Evolutionary conservation across 768 basidiomycete species (phyloP).

Genomic region (Trametes meyenii): DNA sequence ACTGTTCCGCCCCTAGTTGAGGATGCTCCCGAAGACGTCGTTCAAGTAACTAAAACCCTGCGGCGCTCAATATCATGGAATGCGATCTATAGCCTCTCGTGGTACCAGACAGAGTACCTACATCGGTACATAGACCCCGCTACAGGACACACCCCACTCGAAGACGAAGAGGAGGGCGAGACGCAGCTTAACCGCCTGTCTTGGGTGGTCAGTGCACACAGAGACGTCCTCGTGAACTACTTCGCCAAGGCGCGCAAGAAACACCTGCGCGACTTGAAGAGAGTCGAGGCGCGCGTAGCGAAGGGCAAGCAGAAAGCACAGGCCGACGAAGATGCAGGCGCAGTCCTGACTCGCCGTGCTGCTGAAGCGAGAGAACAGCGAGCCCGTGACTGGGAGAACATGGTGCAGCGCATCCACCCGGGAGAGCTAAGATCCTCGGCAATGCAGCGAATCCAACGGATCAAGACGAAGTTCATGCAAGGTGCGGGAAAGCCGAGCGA

Average conservation of each 20-base stretch:
- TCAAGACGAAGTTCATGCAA: constrained; percentile 61
- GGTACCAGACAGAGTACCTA: constrained; percentile 70
- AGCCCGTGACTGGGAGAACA: constrained; percentile 65
- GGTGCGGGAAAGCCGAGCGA: constrained; percentile 49
- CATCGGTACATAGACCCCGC: constrained; percentile 48
- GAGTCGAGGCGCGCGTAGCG: constrained; percentile 35
- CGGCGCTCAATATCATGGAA: constrained; percentile 65
- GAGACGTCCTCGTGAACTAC: constrained; percentile 47
- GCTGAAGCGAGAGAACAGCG: constrained; percentile 60
- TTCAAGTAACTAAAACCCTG: constrained; percentile 49
- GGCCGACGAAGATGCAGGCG: constrained; percentile 39
- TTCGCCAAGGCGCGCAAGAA: constrained; percentile 45
- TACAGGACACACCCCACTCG: constrained; percentile 49
- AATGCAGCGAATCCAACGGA: constrained; percentile 52
- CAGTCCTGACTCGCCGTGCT: constrained; percentile 62
- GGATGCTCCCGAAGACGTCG: constrained; percentile 20
- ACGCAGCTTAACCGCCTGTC: constrained; percentile 49
- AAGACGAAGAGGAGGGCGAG: constrained; percentile 46
- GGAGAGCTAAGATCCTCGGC: constrained; percentile 50
- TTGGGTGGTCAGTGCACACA: constrained; percentile 59
- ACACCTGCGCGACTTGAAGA: constrained; percentile 46
- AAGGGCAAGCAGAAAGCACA: constrained; percentile 24
- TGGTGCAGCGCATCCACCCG: constrained; percentile 60
- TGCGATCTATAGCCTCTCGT: constrained; percentile 60
- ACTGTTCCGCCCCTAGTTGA: not conserved